Percentiles rank a stretch among this genome's conserved stretches.
phyloP scores from a whole-genome alignment of 2,329 filamentous ascomycete genomes.

The Ceratocystis lukuohia region DNA sequence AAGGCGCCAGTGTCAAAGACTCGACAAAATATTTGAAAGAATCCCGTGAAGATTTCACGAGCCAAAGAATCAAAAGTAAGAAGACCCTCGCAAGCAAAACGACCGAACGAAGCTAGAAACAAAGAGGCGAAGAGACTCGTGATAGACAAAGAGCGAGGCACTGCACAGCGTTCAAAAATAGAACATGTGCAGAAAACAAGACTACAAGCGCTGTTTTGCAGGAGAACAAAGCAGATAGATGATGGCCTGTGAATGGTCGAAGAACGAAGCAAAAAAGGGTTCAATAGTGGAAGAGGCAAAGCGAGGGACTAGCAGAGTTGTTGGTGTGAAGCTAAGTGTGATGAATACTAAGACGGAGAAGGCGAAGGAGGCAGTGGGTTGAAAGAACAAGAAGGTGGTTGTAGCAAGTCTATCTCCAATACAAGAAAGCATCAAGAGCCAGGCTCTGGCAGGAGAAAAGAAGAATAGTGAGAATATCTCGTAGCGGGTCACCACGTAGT shows the following conservation, averaged over 20 bases:
- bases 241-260: neutral
- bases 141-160: slow-evolving; percentile 12
- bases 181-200: neutral
- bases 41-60: neutral
- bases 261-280: neutral
- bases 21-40: neutral
- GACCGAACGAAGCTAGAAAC: slow-evolving; percentile 1
- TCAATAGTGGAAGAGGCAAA: neutral
- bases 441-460: slow-evolving; percentile 13
- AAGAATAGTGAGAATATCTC: neutral
- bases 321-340: neutral
- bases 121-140: neutral
- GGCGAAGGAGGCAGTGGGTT: neutral
- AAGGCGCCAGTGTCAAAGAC: too few relatives aligned
- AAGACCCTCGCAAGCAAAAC: neutral
- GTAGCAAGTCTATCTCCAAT: neutral
- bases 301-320: neutral
- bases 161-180: neutral
- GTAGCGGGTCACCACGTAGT: slow-evolving; percentile 14
- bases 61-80: neutral
- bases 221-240: neutral
- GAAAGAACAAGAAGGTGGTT: neutral
- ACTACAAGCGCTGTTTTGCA: neutral
- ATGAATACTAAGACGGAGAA: slow-evolving; percentile 9
- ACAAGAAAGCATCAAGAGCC: slow-evolving; percentile 12